A percentile compares a stretch with the other conserved stretches of the same genome.
phyloP scores from a whole-genome alignment of 2,329 filamentous ascomycete species.

The Monosporascus sp. region DNA sequence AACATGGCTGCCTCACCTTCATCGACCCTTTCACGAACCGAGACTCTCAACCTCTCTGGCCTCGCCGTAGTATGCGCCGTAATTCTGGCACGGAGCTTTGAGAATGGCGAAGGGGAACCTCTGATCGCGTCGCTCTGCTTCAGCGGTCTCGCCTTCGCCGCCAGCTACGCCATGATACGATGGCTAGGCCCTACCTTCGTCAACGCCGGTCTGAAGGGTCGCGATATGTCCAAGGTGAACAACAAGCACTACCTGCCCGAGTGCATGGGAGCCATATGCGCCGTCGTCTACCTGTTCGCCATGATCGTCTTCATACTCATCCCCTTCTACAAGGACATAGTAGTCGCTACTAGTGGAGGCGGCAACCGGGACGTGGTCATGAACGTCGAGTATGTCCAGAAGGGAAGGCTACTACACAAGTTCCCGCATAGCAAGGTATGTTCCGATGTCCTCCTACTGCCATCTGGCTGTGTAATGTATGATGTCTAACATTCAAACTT shows the following conservation, averaged over 20 bases:
- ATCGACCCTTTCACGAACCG: conserved; percentile 41
- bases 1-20: conserved; percentile 21
- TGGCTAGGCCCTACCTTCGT: conserved; percentile 93
- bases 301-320: conserved; percentile 94
- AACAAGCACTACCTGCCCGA: conserved; percentile 62
- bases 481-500: neutral
- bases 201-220: conserved; percentile 80
- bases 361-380: conserved; percentile 85
- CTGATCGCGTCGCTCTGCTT: conserved; percentile 84
- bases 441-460: neutral
- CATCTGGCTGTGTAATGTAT: neutral
- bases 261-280: conserved; percentile 92
- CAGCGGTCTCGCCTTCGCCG: conserved; percentile 75
- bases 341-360: conserved; percentile 87
- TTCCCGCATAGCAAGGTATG: conserved; percentile 90
- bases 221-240: conserved; percentile 73
- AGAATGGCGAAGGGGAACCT: conserved; percentile 74
- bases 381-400: conserved; percentile 67
- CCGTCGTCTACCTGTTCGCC: conserved; percentile 82
- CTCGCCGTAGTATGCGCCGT: conserved; percentile 65
- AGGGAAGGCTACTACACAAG: conserved; percentile 78
- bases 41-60: conserved; percentile 51
- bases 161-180: conserved; percentile 78
- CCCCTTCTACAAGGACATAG: conserved; percentile 97
- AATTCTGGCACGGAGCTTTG: conserved; percentile 74